A percentile compares a stretch with the other conserved stretches of the same genome.
These are phyloP conservation scores for Pleurotus djamor DNA, from an alignment of 768 basidiomycete species.

Conservation along the genomic window DNA sequence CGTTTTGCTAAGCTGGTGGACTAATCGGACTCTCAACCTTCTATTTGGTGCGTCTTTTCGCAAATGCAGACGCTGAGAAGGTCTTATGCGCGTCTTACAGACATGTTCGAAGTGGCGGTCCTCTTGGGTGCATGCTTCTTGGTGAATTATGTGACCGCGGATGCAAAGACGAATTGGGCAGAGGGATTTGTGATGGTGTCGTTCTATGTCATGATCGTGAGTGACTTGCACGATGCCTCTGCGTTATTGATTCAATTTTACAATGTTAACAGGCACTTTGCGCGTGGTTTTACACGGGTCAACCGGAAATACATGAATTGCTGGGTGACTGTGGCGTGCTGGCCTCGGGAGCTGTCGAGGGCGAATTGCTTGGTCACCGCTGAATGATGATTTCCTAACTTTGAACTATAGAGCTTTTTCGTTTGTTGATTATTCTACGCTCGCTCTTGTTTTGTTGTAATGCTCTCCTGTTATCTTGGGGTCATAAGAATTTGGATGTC, in stretches of 20 bases:
- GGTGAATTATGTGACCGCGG: slow-evolving; percentile 79
- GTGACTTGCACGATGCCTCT: slow-evolving; percentile 7
- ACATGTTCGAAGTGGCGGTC: slow-evolving; percentile 66
- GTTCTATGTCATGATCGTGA: slow-evolving; percentile 67
- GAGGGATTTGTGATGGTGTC: slow-evolving; percentile 67
- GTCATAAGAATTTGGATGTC: too few species aligned
- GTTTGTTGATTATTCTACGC: too few species aligned
- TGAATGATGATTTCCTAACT: neutral
- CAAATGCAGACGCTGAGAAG: neutral
- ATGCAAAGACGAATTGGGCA: slow-evolving; percentile 78
- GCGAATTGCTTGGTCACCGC: neutral
- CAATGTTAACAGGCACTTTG: slow-evolving; percentile 44
- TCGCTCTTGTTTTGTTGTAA: too few species aligned
- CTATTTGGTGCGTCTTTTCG: slow-evolving; percentile 61
- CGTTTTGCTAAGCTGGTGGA: slow-evolving; percentile 69
- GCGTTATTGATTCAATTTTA: neutral
- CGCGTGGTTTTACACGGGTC: slow-evolving; percentile 67
- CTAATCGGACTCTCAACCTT: slow-evolving; percentile 53
- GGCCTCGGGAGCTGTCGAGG: slow-evolving; percentile 25
- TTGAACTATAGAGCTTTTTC: neutral
- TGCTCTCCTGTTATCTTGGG: too few species aligned
- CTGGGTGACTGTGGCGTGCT: slow-evolving; percentile 36
- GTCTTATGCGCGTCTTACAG: slow-evolving; percentile 24
- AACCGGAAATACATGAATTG: slow-evolving; percentile 44
- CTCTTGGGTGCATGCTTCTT: slow-evolving; percentile 69